Base-by-base conservation (phyloP, 176 grass and related monocot genomes). In the Calamus simplicifolius region DNA sequence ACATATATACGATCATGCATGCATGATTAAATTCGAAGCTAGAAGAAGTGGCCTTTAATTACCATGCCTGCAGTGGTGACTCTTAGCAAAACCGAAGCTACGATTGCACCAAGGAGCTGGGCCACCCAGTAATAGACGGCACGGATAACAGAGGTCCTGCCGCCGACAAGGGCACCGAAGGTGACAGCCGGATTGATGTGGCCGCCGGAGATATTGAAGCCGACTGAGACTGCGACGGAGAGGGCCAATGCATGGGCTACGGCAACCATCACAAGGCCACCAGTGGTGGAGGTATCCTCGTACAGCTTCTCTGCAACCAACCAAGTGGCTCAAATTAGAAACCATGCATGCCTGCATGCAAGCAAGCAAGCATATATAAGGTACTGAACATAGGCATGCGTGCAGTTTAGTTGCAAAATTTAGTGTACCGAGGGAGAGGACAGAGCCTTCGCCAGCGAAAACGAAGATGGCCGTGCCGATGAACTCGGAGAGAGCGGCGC, bases 181-280 rank as follows among this genome's bases (percentile, higher is more conserved):
- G 90, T 95, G 77, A 95, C 86, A 59, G 85, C 82, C 17, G 90
- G 90, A 67, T 89, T 95, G 70, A 75, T 80, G 73, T 89, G 85
- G 18, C 86, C 82, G 2, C 80, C 85, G 0, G 86, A 89, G 19
- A 79, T 31, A 59, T 67, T 25, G 62, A 43, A 61, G 5, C 82
- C 77, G 3, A 68, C 52, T 15, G 90, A 55, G 57, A 89, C 82
- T 18, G 90, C 90, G 4, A 77, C 71, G 3, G 51, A 68, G 57
- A 86, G 63, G 7, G 85, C 85, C 23, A 95, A 69, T 57, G 82
- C 74, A 78, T 95, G 80, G 61, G 85, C 90, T 28, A 89, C 28
- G 27, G 86, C 80, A 63, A 95, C 90, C 25, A 78, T 71, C 30
- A 86, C 16, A 63, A 95, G 64, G 0, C 82, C 82, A 1, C 85